phyloP scores from a whole-genome alignment of 192 early-diverging fungal species.

The Obelidium mucronatum region DNA sequence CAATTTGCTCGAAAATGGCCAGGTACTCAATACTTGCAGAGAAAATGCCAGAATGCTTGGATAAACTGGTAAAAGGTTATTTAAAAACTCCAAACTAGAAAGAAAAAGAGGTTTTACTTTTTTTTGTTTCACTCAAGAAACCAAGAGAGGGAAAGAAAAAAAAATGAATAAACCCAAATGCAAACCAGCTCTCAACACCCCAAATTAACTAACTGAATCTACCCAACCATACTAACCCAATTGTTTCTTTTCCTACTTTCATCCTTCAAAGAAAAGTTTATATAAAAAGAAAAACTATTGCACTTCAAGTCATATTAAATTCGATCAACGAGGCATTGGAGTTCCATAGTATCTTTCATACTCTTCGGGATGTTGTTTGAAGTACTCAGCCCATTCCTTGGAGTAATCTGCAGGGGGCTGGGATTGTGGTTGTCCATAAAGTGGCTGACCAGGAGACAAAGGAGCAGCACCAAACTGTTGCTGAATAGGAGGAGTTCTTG shows the following conservation, averaged over 20 bases:
- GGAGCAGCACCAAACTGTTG: neutral
- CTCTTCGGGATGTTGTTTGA: constrained; percentile 27
- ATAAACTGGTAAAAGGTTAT: too few relatives aligned
- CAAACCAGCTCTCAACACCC: neutral
- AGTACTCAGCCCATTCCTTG: constrained; percentile 28
- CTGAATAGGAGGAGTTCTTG: neutral
- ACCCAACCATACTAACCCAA: too few relatives aligned
- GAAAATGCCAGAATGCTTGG: too few relatives aligned
- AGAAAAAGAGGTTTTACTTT: too few relatives aligned
- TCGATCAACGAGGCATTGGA: constrained; percentile 8
- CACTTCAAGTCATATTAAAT: too few relatives aligned
- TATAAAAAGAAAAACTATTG: too few relatives aligned
- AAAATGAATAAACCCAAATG: neutral
- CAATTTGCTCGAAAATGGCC: too few relatives aligned
- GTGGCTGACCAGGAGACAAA: neutral
- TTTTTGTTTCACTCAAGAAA: neutral
- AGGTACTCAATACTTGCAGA: too few relatives aligned
- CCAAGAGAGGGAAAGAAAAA: neutral
- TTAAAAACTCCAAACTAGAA: too few relatives aligned
- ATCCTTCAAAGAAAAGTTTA: too few relatives aligned
- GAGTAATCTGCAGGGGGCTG: constrained; percentile 16
- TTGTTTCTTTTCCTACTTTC: too few relatives aligned
- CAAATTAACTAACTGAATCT: too few relatives aligned
- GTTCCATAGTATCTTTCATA: constrained; percentile 29
- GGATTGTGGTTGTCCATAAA: neutral